A percentile compares a stretch with the other conserved stretches of the same genome.
These are phyloP conservation scores for Arthroderma sp. DNA, from an alignment of 2,329 filamentous ascomycete genomes.

Conservation along the genomic window DNA sequence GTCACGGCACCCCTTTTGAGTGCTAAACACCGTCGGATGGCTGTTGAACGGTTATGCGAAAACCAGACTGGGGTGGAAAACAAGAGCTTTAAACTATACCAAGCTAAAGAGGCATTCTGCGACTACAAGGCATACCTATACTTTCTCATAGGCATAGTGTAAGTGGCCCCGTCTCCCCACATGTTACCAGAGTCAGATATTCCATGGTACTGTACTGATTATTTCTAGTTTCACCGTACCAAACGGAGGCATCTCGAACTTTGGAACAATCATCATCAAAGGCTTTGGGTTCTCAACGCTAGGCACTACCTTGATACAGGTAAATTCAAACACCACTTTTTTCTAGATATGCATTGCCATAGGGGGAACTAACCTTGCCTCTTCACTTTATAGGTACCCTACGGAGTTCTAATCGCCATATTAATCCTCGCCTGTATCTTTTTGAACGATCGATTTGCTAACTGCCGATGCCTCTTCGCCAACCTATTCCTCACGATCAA, in stretches of 20 bases:
- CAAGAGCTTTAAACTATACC: slow-evolving; percentile 40
- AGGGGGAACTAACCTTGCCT: neutral
- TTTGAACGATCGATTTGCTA: slow-evolving; percentile 35
- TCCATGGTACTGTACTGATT: too few species aligned
- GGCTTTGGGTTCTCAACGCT: slow-evolving; percentile 44
- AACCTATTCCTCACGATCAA: slow-evolving; percentile 47
- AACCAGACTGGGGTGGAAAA: slow-evolving; percentile 50
- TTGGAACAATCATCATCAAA: slow-evolving; percentile 46
- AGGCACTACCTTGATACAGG: slow-evolving; percentile 41
- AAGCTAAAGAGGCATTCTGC: slow-evolving; percentile 42
- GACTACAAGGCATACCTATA: slow-evolving; percentile 50
- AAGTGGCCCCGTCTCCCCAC: neutral
- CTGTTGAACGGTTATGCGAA: slow-evolving; percentile 41
- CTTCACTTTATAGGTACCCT: slow-evolving; percentile 27
- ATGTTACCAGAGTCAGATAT: neutral
- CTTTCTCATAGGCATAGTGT: slow-evolving; percentile 38
- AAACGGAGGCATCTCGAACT: slow-evolving; percentile 48
- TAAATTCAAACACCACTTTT: slow-evolving; percentile 8
- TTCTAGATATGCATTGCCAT: too few species aligned
- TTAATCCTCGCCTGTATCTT: slow-evolving; percentile 38
- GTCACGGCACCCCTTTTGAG: slow-evolving; percentile 41
- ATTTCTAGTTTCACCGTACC: slow-evolving; percentile 28
- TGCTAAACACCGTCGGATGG: slow-evolving; percentile 40
- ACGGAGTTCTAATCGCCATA: slow-evolving; percentile 37
- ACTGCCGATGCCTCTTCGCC: slow-evolving; percentile 41